Evolutionary conservation across 352 stramenopile genomes (phyloP).

Genomic region (Phytophthora hybrid): DNA sequence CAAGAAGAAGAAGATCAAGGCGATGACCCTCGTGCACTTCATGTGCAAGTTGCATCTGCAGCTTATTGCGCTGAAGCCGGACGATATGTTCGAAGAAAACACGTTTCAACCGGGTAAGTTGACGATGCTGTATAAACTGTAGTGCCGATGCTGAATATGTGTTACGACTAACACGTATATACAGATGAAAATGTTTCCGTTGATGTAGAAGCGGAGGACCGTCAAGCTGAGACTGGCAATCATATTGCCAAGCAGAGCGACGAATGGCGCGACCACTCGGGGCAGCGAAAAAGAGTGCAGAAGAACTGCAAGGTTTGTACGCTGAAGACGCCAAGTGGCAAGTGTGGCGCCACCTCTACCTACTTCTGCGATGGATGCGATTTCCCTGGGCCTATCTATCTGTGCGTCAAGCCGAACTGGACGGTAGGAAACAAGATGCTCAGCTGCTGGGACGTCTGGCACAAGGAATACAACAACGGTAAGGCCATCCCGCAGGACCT

Average conservation of each 20-base stretch:
- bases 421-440: background rate
- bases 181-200: background rate
- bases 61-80: background rate
- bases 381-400: background rate
- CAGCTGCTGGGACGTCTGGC: constrained; percentile 10
- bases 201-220: background rate
- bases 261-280: constrained; percentile 4
- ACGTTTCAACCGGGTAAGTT: constrained; percentile 6
- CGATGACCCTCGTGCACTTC: constrained; percentile 8
- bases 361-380: constrained; percentile 12
- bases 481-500: background rate
- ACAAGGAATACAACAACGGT: constrained; percentile 12
- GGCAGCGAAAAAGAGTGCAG: constrained; percentile 2
- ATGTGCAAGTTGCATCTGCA: constrained; percentile 8
- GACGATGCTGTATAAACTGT: background rate
- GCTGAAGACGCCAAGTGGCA: background rate
- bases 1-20: constrained; percentile 5
- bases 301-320: constrained; percentile 15
- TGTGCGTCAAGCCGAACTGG: constrained; percentile 6
- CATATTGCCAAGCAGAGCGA: background rate
- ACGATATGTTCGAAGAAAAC: constrained; percentile 12
- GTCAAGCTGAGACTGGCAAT: background rate
- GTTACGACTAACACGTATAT: background rate
- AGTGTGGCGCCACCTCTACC: constrained; percentile 8
- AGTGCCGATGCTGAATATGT: constrained; percentile 1